These are phyloP conservation scores for Phytopythium boreale DNA, from an alignment of 352 stramenopile genomes.

Conservation along the genomic window DNA sequence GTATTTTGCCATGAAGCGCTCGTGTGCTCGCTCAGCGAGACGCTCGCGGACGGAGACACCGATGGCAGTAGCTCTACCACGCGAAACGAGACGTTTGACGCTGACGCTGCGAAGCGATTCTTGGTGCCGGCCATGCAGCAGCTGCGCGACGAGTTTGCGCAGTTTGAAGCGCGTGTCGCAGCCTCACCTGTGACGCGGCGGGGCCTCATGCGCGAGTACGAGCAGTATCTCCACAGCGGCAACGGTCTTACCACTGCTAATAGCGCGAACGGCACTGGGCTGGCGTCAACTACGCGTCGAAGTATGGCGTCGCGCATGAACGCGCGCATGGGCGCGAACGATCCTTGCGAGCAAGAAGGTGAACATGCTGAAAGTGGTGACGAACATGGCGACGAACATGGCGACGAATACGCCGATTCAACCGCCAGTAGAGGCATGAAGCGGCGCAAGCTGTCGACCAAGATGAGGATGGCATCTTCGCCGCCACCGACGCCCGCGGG, in stretches of 20 bases:
- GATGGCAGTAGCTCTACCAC: background rate
- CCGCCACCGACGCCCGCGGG: slow-evolving; percentile 9
- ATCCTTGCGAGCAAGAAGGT: background rate
- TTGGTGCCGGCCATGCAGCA: slow-evolving; percentile 63
- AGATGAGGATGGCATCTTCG: slow-evolving; percentile 25
- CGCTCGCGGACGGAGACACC: slow-evolving; percentile 38
- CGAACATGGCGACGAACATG: slow-evolving; percentile 15
- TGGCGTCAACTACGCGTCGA: slow-evolving; percentile 28
- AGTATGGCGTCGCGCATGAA: slow-evolving; percentile 27
- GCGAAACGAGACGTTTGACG: slow-evolving; percentile 39
- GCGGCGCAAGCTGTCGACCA: slow-evolving; percentile 15
- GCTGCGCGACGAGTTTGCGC: slow-evolving; percentile 48
- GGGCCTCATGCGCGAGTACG: slow-evolving; percentile 55
- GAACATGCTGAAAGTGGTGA: background rate
- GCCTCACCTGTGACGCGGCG: slow-evolving; percentile 26
- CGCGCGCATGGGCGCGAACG: slow-evolving; percentile 8
- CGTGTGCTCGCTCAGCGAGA: slow-evolving; percentile 71
- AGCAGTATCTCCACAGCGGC: slow-evolving; percentile 22
- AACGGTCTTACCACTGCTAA: background rate
- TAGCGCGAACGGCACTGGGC: slow-evolving; percentile 4
- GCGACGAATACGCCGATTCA: slow-evolving; percentile 9
- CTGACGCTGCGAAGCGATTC: slow-evolving; percentile 36
- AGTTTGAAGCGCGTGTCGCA: slow-evolving; percentile 44
- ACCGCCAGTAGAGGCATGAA: slow-evolving; percentile 7
- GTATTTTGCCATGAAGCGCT: slow-evolving; percentile 88